These are phyloP conservation scores for Tetrastigma voinierianum DNA, from an alignment of 164 flowering plant genomes.

Conservation along the genomic window DNA sequence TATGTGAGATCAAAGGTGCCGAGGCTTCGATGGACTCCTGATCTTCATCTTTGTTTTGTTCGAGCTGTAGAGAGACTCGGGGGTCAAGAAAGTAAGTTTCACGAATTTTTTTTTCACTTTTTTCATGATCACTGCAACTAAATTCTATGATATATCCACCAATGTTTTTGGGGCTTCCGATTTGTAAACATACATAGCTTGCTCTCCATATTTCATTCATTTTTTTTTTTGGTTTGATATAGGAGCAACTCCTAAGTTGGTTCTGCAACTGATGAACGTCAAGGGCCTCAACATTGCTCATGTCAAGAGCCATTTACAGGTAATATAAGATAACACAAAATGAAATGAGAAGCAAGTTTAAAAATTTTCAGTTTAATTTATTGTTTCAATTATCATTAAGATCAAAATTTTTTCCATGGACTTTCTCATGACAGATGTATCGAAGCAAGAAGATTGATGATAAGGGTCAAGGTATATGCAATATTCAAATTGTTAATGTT, in stretches of 20 bases:
- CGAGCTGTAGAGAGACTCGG: constrained; percentile 26
- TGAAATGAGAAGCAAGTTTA: not conserved
- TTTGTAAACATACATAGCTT: not conserved
- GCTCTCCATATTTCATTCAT: not conserved
- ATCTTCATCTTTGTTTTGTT: constrained; percentile 22
- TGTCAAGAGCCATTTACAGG: constrained; percentile 34
- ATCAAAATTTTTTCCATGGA: too few species aligned
- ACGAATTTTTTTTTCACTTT: not conserved
- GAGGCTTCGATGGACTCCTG: constrained; percentile 23
- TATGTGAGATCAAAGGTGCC: constrained; percentile 24
- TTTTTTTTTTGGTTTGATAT: not conserved
- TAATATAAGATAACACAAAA: not conserved
- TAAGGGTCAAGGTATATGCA: constrained; percentile 13
- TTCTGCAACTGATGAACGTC: constrained; percentile 27
- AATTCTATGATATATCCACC: too few species aligned
- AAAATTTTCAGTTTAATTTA: not conserved
- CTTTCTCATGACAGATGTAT: constrained; percentile 14
- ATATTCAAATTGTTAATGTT: too few species aligned
- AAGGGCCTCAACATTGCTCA: constrained; percentile 28
- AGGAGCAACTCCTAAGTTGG: constrained; percentile 29
- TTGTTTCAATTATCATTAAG: not conserved
- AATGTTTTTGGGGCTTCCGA: not conserved
- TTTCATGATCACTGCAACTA: not conserved
- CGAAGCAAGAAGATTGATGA: constrained; percentile 21
- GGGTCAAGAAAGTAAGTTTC: constrained; percentile 21